phyloP scores from a whole-genome alignment of 768 basidiomycete genomes.

The Steccherinum ochraceum region DNA sequence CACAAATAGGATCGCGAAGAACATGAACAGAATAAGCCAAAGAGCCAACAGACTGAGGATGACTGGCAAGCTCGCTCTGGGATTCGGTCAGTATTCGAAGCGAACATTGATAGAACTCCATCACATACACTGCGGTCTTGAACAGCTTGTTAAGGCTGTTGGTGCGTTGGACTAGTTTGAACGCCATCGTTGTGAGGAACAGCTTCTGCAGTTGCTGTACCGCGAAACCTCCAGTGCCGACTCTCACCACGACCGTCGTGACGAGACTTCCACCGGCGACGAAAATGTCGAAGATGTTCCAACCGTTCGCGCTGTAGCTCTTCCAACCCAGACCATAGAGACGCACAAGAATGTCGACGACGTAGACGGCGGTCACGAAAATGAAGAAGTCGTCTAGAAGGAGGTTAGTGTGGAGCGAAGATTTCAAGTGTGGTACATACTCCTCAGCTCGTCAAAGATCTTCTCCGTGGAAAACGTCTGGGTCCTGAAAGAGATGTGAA shows the following conservation, averaged over 20 bases:
- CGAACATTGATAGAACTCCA: neutral
- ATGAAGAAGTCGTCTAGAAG: conserved; percentile 73
- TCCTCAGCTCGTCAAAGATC: conserved; percentile 48
- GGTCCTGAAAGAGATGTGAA: conserved; percentile 71
- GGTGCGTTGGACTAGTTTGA: conserved; percentile 89
- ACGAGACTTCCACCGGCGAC: conserved; percentile 77
- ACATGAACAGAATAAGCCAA: conserved; percentile 87
- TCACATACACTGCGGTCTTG: conserved; percentile 86
- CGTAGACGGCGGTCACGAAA: conserved; percentile 61
- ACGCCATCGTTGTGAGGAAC: conserved; percentile 87
- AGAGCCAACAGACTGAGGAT: conserved; percentile 80
- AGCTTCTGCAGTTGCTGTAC: conserved; percentile 76
- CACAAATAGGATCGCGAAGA: conserved; percentile 82
- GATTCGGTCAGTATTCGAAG: neutral
- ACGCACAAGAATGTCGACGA: conserved; percentile 73
- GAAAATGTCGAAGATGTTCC: conserved; percentile 88
- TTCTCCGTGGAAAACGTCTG: conserved; percentile 59
- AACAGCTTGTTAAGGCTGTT: conserved; percentile 90
- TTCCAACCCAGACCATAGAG: conserved; percentile 77
- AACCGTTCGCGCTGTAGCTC: conserved; percentile 84
- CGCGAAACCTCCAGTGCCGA: conserved; percentile 42
- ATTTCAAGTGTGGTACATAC: conserved; percentile 32
- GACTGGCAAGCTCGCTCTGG: conserved; percentile 77
- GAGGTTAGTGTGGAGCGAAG: neutral
- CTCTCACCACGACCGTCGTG: conserved; percentile 70